Base-by-base conservation (phyloP, 306 rosid genomes). In the Coriaria nepalensis region DNA sequence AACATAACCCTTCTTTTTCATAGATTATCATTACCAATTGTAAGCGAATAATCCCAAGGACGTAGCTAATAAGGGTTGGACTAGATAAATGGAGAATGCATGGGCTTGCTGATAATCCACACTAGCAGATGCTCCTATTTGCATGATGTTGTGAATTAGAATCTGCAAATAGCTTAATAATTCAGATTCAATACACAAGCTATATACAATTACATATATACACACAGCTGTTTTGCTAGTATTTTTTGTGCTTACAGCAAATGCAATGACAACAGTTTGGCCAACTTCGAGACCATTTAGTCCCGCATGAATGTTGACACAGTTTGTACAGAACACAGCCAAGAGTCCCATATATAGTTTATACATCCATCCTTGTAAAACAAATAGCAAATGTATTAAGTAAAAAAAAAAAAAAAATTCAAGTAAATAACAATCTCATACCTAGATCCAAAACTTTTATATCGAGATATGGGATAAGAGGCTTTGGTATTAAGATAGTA, bases 241-340 rank as follows among this genome's bases (percentile, higher is more conserved):
- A 45, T 46, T 54, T 35, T 54, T 64, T 10, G 34, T 52, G 55
- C 98, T 74, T 68, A 81, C 93, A 55, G 95, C 93, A 58, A 75
- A 63, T 55, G 95, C 58, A 34, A 84, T 78, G 66, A 81, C 87
- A 56, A 79, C 82, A 2, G 95, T 90, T 71, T 84, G 93, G 43
- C 98, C 97, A 68, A 78, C 95, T 79, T 84, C 84, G 43, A 84
- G 88, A 37, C 93, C 97, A 48, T 78, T 84, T 59, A 84, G 8
- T 50, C 98, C 95, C 64, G 98, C 98, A 61, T 90, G 98, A 42
- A 90, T 90, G 59, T 81, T 79, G 57, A 90, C 81, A 36, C 95
- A 90, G 70, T 90, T 90, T 65, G 98, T 90, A 71, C 98, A 90
- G 62, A 90, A 90, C 68, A 90, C 87, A 4, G 94, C 94, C 81